A percentile compares a stretch with the other conserved stretches of the same genome.
These are phyloP conservation scores for Kwoniella shivajii DNA, from an alignment of 1,284 basidiomycete genomes.

Conservation along the genomic window DNA sequence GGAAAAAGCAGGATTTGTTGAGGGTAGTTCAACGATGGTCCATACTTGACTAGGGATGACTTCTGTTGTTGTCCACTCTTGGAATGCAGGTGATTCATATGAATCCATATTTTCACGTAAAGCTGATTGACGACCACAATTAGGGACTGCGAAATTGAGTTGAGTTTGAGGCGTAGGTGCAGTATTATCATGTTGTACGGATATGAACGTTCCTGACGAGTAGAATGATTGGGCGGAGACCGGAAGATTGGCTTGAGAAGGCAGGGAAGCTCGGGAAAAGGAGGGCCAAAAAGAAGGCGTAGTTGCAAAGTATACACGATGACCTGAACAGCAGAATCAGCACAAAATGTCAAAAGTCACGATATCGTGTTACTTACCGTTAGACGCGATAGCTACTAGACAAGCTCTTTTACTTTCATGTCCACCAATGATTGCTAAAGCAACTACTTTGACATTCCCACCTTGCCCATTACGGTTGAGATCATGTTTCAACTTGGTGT, in stretches of 20 bases:
- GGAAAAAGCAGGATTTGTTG: conserved; percentile 31
- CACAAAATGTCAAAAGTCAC: neutral
- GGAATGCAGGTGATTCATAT: conserved; percentile 27
- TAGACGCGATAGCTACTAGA: conserved; percentile 75
- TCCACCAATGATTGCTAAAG: conserved; percentile 47
- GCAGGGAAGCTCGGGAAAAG: conserved; percentile 12
- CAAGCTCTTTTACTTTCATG: conserved; percentile 61
- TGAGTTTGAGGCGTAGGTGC: conserved; percentile 25
- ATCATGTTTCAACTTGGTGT: conserved; percentile 25
- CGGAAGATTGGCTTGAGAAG: conserved; percentile 34
- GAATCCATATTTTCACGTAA: conserved; percentile 43
- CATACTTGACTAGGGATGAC: conserved; percentile 78
- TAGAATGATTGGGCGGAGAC: conserved; percentile 38
- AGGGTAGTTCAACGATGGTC: conserved; percentile 63
- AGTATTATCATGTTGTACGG: conserved; percentile 31
- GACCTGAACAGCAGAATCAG: conserved; percentile 16
- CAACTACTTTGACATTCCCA: conserved; percentile 38
- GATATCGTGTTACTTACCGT: conserved; percentile 45
- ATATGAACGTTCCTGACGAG: conserved; percentile 44
- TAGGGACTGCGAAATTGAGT: conserved; percentile 36
- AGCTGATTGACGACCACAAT: conserved; percentile 38
- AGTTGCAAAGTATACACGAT: conserved; percentile 29
- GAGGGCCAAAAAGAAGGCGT: neutral
- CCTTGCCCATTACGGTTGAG: conserved; percentile 21
- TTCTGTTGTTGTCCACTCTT: conserved; percentile 52